Evolutionary conservation across 495 filamentous ascomycete species (phyloP), one percentile per base, ranked within the genome.

Genomic region (Hypoxylon trugodes): DNA sequence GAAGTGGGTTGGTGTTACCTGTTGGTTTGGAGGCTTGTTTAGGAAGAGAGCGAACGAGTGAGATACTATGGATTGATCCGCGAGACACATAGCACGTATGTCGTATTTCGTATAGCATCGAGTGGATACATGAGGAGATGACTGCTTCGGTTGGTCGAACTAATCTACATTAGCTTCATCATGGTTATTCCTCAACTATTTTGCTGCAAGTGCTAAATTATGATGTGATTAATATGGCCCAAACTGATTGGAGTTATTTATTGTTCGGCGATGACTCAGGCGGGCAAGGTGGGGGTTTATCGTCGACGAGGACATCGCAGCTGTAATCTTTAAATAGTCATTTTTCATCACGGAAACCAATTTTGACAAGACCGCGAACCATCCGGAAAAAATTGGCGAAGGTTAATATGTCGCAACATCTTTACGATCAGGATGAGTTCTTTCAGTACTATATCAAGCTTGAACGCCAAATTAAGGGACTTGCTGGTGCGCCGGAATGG

Each of bases 1-100:
- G 72, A 91, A 91, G 60, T 91, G 89, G 88, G 75, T 89, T 69
- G 88, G 88, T 5, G 63, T 85, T 24, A 84, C 73, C 55, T 86
- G 89, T 36, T 90, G 88, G 86, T 86, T 86, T 81, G 88, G 82
- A 19, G 61, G 86, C 43, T 77, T 85, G 68, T 77, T 88, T 59
- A 79, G 77, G 52, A 87, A 79, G 51, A 56, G 38, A 28, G 10
- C 13, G 18, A 18, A 10, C 25, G 37, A 25, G 37, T 18, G 22
- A 15, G 15, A 33, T 28, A 42, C n/a, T n/a, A n/a, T n/a, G n/a
- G n/a, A n/a, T n/a, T n/a, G n/a, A n/a, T n/a, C n/a, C n/a, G n/a
- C n/a, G n/a, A n/a, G n/a, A n/a, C n/a, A n/a, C n/a, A n/a, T n/a
- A n/a, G n/a, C n/a, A n/a, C n/a, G n/a, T n/a, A n/a, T n/a, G n/a